These are phyloP conservation scores for Tanacetum coccineum DNA, from an alignment of 129 eudicot species.

Conservation along the genomic window DNA sequence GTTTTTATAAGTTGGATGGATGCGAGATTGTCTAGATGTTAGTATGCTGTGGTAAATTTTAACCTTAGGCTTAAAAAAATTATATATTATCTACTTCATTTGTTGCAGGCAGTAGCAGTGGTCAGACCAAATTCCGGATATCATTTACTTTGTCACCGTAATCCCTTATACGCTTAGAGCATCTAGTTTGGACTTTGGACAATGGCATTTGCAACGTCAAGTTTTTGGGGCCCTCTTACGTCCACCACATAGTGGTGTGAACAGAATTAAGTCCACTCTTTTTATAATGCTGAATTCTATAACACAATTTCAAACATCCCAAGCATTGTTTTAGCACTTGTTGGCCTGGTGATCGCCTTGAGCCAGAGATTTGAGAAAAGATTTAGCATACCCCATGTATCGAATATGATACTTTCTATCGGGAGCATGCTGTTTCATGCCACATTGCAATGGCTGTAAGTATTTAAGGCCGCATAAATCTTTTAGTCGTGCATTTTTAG, in stretches of 20 bases:
- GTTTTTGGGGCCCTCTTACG: conserved; percentile 78
- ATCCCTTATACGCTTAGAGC: neutral
- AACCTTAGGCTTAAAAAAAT: no score
- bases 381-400: conserved; percentile 57
- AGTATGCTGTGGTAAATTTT: no score
- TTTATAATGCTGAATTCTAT: conserved; percentile 65
- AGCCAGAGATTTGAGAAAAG: no score
- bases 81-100: neutral
- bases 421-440: no score
- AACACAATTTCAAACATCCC: conserved; percentile 58
- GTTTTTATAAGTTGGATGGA: no score
- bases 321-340: conserved; percentile 49
- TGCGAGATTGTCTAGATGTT: no score
- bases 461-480: no score
- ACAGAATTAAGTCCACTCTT: conserved; percentile 51
- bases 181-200: conserved; percentile 12
- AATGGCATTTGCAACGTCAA: conserved; percentile 61
- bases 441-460: no score
- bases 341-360: no score
- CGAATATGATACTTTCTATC: conserved; percentile 51
- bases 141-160: neutral
- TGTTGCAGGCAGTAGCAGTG: conserved; percentile 16
- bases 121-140: neutral
- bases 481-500: no score
- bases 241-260: conserved; percentile 63